phyloP scores from a whole-genome alignment of 371 early-diverging fungal species.

The Sporodiniella umbellata region DNA sequence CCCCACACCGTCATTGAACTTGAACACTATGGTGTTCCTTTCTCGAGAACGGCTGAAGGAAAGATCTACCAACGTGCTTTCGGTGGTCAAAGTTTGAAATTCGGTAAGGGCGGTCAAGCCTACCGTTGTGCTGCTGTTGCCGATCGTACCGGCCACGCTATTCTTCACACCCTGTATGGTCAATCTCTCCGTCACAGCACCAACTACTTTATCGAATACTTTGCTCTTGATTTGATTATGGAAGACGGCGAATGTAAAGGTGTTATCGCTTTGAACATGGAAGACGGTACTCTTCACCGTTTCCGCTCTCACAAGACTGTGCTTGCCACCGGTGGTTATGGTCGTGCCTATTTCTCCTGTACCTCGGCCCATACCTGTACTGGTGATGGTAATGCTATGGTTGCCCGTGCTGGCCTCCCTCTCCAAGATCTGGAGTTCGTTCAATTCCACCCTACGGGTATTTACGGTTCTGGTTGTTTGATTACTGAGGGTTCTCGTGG shows the following conservation, averaged over 20 bases:
- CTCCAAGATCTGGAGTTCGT: conserved; percentile 97
- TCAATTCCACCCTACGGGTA: conserved; percentile 98
- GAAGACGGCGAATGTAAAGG: conserved; percentile 97
- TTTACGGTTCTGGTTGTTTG: conserved; percentile 97
- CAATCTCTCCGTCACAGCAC: conserved; percentile 94
- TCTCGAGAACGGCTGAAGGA: conserved; percentile 95
- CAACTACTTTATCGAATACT: conserved; percentile 97
- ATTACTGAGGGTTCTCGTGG: conserved; percentile 98
- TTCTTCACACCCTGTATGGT: conserved; percentile 96
- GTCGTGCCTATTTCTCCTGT: conserved; percentile 97
- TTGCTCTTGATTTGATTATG: conserved; percentile 97
- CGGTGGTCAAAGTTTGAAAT: conserved; percentile 94
- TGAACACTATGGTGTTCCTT: conserved; percentile 97
- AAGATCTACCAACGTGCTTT: conserved; percentile 98
- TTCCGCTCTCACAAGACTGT: conserved; percentile 98
- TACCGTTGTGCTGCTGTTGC: conserved; percentile 97
- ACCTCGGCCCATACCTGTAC: conserved; percentile 98
- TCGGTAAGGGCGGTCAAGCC: conserved; percentile 94
- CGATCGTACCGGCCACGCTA: conserved; percentile 98
- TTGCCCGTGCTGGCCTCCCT: conserved; percentile 85
- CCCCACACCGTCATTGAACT: conserved; percentile 94
- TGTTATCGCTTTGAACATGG: conserved; percentile 94
- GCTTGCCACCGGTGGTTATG: conserved; percentile 98
- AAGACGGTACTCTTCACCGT: conserved; percentile 96
- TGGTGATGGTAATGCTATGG: conserved; percentile 98